Evolutionary conservation across 1,139 yeast species (phyloP).

Genomic region (Dujonia santamariae): DNA sequence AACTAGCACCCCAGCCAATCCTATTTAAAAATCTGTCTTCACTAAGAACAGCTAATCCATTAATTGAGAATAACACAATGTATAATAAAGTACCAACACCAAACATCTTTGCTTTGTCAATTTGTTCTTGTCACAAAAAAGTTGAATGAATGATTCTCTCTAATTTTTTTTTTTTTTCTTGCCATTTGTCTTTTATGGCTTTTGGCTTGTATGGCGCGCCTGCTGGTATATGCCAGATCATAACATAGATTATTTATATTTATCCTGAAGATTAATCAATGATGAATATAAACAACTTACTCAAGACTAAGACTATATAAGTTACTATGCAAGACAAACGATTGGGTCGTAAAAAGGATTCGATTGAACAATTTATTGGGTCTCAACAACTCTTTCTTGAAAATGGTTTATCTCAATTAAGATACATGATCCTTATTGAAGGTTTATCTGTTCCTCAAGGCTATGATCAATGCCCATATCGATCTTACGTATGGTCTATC

Average conservation of each 20-base stretch:
- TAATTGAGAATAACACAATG: slow-evolving; percentile 37
- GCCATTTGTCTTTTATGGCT: neutral
- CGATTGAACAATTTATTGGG: slow-evolving; percentile 62
- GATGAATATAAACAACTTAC: too few relatives aligned
- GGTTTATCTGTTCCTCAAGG: slow-evolving; percentile 59
- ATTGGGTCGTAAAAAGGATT: slow-evolving; percentile 59
- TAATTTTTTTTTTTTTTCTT: neutral
- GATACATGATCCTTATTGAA: slow-evolving; percentile 76
- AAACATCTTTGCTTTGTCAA: slow-evolving; percentile 26
- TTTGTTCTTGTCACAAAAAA: neutral
- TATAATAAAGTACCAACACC: slow-evolving; percentile 45
- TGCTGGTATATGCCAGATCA: neutral
- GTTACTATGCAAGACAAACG: too few relatives aligned
- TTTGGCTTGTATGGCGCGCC: neutral
- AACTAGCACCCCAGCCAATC: slow-evolving; percentile 39
- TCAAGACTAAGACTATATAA: too few relatives aligned
- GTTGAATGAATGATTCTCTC: slow-evolving; percentile 1
- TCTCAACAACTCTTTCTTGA: slow-evolving; percentile 61
- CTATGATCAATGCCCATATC: slow-evolving; percentile 57
- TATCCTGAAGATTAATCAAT: too few relatives aligned
- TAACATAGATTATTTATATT: too few relatives aligned
- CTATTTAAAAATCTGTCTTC: slow-evolving; percentile 47
- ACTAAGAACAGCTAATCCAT: slow-evolving; percentile 46
- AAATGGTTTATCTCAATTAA: slow-evolving; percentile 71
- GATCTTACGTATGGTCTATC: slow-evolving; percentile 82